These are phyloP conservation scores for Silene conica DNA, from an alignment of 148 eudicot species.

Conservation along the genomic window DNA sequence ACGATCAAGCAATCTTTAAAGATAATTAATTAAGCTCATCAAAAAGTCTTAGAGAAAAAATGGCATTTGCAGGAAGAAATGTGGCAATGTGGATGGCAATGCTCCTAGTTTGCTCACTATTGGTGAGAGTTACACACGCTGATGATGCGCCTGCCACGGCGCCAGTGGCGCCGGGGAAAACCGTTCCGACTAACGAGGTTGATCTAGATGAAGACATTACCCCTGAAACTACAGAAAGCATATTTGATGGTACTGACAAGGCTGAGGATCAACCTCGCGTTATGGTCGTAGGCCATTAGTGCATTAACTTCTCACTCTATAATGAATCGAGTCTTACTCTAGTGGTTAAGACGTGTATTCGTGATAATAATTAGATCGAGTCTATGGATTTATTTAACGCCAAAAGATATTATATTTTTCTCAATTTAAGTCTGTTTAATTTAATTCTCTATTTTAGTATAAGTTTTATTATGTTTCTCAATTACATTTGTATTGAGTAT, in stretches of 20 bases:
- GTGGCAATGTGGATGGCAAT: conserved; percentile 14
- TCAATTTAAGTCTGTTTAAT: too few relatives aligned
- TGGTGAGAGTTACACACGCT: conserved; percentile 7
- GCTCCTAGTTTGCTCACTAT: conserved; percentile 15
- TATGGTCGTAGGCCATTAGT: conserved; percentile 7
- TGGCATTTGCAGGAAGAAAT: conserved; percentile 14
- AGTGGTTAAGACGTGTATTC: background rate
- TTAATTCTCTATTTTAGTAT: too few relatives aligned
- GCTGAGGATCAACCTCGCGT: background rate
- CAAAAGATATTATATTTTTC: too few relatives aligned
- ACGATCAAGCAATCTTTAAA: background rate
- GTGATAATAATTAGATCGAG: background rate
- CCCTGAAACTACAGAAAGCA: conserved; percentile 3
- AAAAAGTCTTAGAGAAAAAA: background rate
- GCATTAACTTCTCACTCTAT: background rate
- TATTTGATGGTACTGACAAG: background rate
- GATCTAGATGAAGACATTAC: background rate
- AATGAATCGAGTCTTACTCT: background rate
- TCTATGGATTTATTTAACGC: too few relatives aligned
- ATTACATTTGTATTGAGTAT: too few relatives aligned
- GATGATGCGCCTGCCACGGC: background rate
- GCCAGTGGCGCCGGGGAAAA: background rate
- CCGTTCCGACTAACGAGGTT: background rate
- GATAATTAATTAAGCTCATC: background rate
- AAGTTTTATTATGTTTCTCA: too few relatives aligned